Conservation (phyloP, 805 yeast species). For the Wickerhamiella nectarea region DNA sequence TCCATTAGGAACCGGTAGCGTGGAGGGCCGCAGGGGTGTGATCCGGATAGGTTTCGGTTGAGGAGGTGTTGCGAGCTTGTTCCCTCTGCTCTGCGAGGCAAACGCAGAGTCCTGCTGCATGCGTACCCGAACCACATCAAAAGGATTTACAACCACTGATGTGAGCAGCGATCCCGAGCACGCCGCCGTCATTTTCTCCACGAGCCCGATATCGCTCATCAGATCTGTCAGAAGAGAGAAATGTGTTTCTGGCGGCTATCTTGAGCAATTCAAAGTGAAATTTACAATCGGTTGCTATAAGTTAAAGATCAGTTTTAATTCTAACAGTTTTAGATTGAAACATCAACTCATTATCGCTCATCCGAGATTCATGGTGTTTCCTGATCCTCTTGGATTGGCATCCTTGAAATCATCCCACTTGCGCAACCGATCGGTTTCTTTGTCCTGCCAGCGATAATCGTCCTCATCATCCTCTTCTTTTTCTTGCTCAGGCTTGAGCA, state of each 20-base stretch:
- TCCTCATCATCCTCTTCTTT: slow-evolving; percentile 49
- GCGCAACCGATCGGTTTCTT: slow-evolving; percentile 60
- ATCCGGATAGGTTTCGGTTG: slow-evolving; percentile 1
- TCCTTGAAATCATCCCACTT: slow-evolving; percentile 93
- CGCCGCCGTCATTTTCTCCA: slow-evolving; percentile 27
- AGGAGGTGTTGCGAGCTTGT: too few relatives aligned
- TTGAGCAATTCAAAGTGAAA: too few relatives aligned
- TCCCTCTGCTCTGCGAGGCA: not conserved
- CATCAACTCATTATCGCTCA: too few relatives aligned
- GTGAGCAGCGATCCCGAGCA: slow-evolving; percentile 32
- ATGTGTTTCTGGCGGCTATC: too few relatives aligned
- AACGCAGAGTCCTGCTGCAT: slow-evolving; percentile 28
- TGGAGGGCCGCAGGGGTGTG: not conserved
- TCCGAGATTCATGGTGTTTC: slow-evolving; percentile 68
- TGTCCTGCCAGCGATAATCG: slow-evolving; percentile 38
- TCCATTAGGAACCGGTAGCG: not conserved
- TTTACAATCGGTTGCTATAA: too few relatives aligned
- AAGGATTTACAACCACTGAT: slow-evolving; percentile 30
- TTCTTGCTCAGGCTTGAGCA: slow-evolving; percentile 29
- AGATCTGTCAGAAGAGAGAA: not conserved
- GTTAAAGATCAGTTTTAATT: too few relatives aligned
- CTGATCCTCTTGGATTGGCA: slow-evolving; percentile 73
- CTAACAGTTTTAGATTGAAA: too few relatives aligned
- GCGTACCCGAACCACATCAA: slow-evolving; percentile 33
- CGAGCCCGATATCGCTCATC: slow-evolving; percentile 6